phyloP scores from a whole-genome alignment of 352 stramenopile genomes.

The Phytophthora crassamura region DNA sequence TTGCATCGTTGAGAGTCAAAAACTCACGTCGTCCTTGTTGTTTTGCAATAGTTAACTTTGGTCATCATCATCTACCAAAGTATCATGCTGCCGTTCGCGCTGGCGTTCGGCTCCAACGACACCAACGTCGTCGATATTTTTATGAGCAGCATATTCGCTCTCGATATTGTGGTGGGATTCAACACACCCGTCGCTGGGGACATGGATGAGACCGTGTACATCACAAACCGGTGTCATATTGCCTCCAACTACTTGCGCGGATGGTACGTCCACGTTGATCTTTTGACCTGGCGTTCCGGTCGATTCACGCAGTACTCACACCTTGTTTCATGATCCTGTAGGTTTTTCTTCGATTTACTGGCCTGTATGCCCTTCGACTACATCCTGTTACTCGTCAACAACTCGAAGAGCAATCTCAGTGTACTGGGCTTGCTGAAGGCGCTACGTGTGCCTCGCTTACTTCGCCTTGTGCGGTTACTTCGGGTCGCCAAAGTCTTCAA shows the following conservation, averaged over 20 bases:
- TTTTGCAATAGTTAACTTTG: conserved; percentile 52
- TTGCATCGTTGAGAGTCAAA: neutral
- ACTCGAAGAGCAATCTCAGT: conserved; percentile 56
- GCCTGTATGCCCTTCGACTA: conserved; percentile 82
- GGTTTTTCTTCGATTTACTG: conserved; percentile 81
- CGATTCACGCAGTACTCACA: neutral
- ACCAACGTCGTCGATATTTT: conserved; percentile 53
- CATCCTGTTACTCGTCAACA: conserved; percentile 61
- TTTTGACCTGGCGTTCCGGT: neutral
- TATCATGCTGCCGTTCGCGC: conserved; percentile 68
- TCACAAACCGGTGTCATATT: conserved; percentile 67
- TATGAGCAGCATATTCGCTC: conserved; percentile 73
- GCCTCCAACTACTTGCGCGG: conserved; percentile 60
- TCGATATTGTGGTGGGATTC: conserved; percentile 80
- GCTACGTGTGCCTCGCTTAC: conserved; percentile 66
- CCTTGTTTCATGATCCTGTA: conserved; percentile 30
- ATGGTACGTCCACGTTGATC: conserved; percentile 45
- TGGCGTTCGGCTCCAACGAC: conserved; percentile 68
- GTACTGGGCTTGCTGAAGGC: conserved; percentile 75
- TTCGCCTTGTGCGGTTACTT: conserved; percentile 73
- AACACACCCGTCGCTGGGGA: conserved; percentile 63
- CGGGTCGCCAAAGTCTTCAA: conserved; percentile 78
- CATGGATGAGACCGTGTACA: conserved; percentile 60
- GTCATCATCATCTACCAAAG: conserved; percentile 84
- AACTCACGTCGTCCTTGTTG: neutral